Percentiles rank a stretch among this genome's conserved stretches.
These are phyloP conservation scores for Aurantiochytrium sp. DNA, from an alignment of 108 stramenopile genomes.

Conservation along the genomic window DNA sequence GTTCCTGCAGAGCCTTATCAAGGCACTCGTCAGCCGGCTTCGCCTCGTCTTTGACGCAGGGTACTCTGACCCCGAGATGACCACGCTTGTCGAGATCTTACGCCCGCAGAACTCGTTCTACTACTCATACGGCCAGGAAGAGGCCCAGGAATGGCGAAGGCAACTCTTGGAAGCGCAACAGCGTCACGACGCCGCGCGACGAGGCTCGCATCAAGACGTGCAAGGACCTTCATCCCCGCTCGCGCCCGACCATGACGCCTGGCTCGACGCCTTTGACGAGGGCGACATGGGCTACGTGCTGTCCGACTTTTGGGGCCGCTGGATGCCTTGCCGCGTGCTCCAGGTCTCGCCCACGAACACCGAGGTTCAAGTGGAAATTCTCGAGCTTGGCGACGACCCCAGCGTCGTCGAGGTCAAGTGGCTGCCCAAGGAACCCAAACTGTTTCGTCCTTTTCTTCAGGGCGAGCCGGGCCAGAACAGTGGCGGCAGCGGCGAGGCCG, in stretches of 20 bases:
- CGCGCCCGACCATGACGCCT: background rate
- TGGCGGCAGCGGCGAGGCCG: background rate
- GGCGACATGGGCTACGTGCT: background rate
- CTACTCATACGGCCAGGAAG: background rate
- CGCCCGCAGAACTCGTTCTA: background rate
- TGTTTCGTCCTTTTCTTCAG: background rate
- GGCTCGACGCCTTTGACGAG: background rate
- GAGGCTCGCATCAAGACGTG: too few relatives aligned
- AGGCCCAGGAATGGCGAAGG: background rate
- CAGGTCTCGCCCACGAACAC: conserved; percentile 14
- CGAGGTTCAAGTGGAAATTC: background rate
- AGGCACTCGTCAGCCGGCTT: background rate
- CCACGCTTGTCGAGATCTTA: background rate
- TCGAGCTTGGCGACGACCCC: background rate
- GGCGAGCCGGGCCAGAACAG: background rate
- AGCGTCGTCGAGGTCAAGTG: background rate
- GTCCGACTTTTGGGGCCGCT: background rate
- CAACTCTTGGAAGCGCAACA: background rate
- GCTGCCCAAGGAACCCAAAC: conserved; percentile 3
- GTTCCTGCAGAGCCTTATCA: background rate
- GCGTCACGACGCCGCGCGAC: too few relatives aligned
- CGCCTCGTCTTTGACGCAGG: background rate
- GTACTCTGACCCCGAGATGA: background rate
- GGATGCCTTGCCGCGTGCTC: background rate
- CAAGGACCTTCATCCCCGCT: too few relatives aligned